Conservation (phyloP, 2,329 filamentous ascomycete genomes). For the Dryadomyces sulphureus region DNA sequence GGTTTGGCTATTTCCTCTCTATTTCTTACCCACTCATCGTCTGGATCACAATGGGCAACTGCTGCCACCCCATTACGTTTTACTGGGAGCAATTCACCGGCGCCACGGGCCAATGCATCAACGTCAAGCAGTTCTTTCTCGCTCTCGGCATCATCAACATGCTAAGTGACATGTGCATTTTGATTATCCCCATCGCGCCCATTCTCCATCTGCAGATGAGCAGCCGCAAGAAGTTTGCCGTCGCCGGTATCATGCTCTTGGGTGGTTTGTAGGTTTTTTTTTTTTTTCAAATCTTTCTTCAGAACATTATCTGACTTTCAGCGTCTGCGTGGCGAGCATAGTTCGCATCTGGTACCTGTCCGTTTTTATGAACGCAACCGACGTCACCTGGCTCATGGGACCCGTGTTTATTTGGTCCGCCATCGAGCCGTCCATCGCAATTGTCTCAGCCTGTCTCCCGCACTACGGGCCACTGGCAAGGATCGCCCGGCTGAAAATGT, state of each 20-base stretch:
- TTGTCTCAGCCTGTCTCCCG: conserved; percentile 26
- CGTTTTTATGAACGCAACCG: conserved; percentile 1
- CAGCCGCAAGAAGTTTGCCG: conserved; percentile 28
- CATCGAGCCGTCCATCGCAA: conserved; percentile 20
- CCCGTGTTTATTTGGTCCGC: conserved; percentile 19
- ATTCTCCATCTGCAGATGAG: conserved; percentile 23
- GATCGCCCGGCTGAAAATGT: not conserved
- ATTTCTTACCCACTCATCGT: conserved; percentile 13
- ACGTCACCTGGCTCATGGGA: conserved; percentile 13
- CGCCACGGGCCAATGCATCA: conserved; percentile 8
- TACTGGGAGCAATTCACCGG: conserved; percentile 10
- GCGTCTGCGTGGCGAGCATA: conserved; percentile 16
- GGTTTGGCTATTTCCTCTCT: conserved; percentile 1
- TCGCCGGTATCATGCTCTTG: conserved; percentile 28
- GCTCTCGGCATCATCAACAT: conserved; percentile 15
- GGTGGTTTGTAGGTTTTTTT: conserved; percentile 18
- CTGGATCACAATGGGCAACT: conserved; percentile 15
- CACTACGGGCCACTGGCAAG: conserved; percentile 22
- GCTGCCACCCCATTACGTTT: conserved; percentile 5
- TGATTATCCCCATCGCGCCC: conserved; percentile 25
- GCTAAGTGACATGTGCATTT: conserved; percentile 17
- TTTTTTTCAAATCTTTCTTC: not conserved
- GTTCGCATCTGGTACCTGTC: conserved; percentile 10
- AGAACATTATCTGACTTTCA: conserved; percentile 2
- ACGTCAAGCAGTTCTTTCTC: conserved; percentile 8